Percentiles rank a stretch among this genome's conserved stretches.
These are phyloP conservation scores for Penicillium angulare DNA, from an alignment of 495 filamentous ascomycete genomes.

Conservation along the genomic window DNA sequence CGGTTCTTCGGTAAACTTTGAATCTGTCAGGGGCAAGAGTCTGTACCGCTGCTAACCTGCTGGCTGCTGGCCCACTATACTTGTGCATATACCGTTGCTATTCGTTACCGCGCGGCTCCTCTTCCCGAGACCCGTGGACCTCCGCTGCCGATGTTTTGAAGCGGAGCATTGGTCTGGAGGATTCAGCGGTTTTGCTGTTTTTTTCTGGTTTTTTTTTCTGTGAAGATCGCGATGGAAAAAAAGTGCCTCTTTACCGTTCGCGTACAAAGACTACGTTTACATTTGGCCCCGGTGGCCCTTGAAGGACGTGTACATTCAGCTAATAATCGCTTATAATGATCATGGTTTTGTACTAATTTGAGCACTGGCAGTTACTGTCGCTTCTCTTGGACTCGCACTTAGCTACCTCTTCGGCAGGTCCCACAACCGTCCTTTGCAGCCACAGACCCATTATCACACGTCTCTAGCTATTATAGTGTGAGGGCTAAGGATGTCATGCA, in stretches of 20 bases:
- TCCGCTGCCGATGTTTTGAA: constrained; percentile 14
- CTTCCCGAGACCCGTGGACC: constrained; percentile 18
- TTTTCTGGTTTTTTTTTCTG: constrained; percentile 1
- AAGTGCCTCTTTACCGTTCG: no score
- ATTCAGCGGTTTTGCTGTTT: constrained; percentile 16
- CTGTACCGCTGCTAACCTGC: background rate
- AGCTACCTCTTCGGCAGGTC: background rate
- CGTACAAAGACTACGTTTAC: no score
- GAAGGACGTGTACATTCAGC: no score
- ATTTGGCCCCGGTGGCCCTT: no score
- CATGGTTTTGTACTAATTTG: no score
- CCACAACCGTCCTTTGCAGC: background rate
- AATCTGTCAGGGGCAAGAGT: constrained; percentile 6
- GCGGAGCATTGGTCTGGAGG: constrained; percentile 22
- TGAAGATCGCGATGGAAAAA: background rate
- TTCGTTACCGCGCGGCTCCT: constrained; percentile 27
- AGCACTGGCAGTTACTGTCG: no score
- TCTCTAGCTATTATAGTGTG: background rate
- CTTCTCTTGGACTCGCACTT: background rate
- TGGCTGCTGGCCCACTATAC: background rate
- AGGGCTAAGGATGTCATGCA: background rate
- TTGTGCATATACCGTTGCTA: constrained; percentile 1
- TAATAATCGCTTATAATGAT: no score
- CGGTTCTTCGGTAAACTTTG: no score
- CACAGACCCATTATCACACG: constrained; percentile 9